Evolutionary conservation across 208 protist genomes (phyloP), one percentile per base, ranked within the genome.

Genomic region (Acanthamoeba healyi): DNA sequence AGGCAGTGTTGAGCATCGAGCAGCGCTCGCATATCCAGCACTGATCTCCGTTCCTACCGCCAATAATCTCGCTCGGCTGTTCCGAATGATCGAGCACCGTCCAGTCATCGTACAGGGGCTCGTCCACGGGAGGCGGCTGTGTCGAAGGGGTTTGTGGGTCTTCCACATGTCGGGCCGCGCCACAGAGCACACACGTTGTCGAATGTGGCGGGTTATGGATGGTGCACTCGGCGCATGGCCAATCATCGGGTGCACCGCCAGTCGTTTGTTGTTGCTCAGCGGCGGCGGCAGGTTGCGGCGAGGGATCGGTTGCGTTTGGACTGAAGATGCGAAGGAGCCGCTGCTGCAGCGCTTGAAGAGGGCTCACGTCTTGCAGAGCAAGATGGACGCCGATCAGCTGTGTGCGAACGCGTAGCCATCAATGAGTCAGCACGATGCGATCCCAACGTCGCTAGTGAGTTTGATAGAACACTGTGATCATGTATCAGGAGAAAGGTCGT

Each of bases 351-450:
- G 63, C 32, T 26, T 72, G 63, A 12, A 72, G 32, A 9, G 63
- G 63, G 63, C 63, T 72, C 63, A 72, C 63, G 32, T 72, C 63
- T 72, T 72, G 63, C 32, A 72, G 63, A 14, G 63, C 26, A 29
- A 72, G 63, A 19, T 72, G 63, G 32, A 72, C 0, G 63, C 63
- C 32, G 26, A 72, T 72, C 2, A 72, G 63, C 63, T 72, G 63
- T 72, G 32, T 6, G 26, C 63, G 32, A 7, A 22, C 49, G 19
- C 49, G 24, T 56, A 17, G 9, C n/a, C 14, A 54, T 26, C 15
- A 3, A 54, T 0, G 49, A 54, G 49, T 54, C 49, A 56, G 49
- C 12, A 56, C 15, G 49, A 14, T 26, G 49, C 24, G 49, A 56
- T 7, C 19, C 49, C n/a, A n/a, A 22, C 49, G 19, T 26, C 49